phyloP scores from a whole-genome alignment of 306 rosid genomes.

The Pachyrhizus erosus region DNA sequence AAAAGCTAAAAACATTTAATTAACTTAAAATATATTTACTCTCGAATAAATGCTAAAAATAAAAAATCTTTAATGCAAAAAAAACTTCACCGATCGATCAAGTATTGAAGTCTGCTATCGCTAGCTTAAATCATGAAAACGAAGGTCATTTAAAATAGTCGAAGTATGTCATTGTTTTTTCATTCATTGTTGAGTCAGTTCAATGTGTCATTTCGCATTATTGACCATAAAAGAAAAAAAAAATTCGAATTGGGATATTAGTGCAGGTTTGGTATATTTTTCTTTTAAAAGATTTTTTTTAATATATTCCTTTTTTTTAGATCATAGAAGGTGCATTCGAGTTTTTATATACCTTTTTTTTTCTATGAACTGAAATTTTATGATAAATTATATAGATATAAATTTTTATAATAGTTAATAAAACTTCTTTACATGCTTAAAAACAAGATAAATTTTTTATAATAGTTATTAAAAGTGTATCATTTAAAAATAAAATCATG shows the following conservation, averaged over 20 bases:
- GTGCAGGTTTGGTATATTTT: not conserved
- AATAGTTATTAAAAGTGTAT: not conserved
- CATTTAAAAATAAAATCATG: not conserved
- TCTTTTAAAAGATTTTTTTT: not conserved
- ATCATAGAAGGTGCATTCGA: too few species aligned
- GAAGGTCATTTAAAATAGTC: not conserved
- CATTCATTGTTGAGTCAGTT: not conserved
- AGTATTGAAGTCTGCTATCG: not conserved
- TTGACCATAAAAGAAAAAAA: not conserved
- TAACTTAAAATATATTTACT: not conserved
- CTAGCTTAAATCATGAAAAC: not conserved
- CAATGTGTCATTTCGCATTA: not conserved
- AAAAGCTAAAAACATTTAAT: not conserved
- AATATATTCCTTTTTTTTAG: not conserved
- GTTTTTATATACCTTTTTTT: too few species aligned
- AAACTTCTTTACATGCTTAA: not conserved
- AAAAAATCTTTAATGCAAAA: not conserved
- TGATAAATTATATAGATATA: not conserved
- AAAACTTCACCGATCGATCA: not conserved
- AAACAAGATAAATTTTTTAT: not conserved
- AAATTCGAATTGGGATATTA: not conserved
- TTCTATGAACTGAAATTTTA: too few species aligned
- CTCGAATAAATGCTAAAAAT: not conserved
- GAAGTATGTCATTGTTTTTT: not conserved
- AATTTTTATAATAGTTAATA: not conserved